These are phyloP conservation scores for Saxophila tyrrhenica DNA, from an alignment of 495 filamentous ascomycete genomes.

Conservation along the genomic window DNA sequence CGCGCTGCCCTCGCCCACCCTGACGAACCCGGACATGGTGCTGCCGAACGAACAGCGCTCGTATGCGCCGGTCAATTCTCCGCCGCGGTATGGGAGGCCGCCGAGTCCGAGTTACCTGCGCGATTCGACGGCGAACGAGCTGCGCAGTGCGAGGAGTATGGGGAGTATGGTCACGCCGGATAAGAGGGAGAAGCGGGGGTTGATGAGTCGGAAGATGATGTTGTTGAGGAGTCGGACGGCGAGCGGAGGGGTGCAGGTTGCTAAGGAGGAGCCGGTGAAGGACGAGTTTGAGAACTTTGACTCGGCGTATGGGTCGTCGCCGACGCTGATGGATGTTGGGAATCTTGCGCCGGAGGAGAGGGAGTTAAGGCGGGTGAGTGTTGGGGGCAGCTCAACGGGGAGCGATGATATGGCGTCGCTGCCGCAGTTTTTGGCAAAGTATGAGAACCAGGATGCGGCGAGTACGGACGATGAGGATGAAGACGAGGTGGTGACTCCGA, in stretches of 20 bases:
- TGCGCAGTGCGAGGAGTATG: neutral
- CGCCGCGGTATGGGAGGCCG: slow-evolving; percentile 2
- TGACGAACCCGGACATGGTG: slow-evolving; percentile 94
- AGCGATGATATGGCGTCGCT: slow-evolving; percentile 16
- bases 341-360: slow-evolving; percentile 14
- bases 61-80: slow-evolving; percentile 1
- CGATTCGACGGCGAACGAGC: neutral
- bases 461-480: slow-evolving; percentile 9
- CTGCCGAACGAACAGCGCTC: slow-evolving; percentile 45
- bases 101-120: slow-evolving; percentile 16
- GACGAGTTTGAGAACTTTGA: neutral
- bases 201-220: slow-evolving; percentile 22
- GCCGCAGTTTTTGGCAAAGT: slow-evolving; percentile 15
- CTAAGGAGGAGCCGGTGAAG: neutral
- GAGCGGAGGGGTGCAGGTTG: slow-evolving; percentile 3
- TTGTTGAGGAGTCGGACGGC: slow-evolving; percentile 19
- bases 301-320: slow-evolving; percentile 7
- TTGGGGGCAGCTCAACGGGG: slow-evolving; percentile 6
- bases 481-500: neutral
- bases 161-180: neutral
- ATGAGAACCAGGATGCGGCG: neutral
- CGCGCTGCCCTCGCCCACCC: slow-evolving; percentile 56
- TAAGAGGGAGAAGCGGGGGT: slow-evolving; percentile 20
- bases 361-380: slow-evolving; percentile 1
- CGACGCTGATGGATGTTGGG: slow-evolving; percentile 16